Evolutionary conservation across 2,329 filamentous ascomycete species (phyloP).

Genomic region (Thelonectria blattea): DNA sequence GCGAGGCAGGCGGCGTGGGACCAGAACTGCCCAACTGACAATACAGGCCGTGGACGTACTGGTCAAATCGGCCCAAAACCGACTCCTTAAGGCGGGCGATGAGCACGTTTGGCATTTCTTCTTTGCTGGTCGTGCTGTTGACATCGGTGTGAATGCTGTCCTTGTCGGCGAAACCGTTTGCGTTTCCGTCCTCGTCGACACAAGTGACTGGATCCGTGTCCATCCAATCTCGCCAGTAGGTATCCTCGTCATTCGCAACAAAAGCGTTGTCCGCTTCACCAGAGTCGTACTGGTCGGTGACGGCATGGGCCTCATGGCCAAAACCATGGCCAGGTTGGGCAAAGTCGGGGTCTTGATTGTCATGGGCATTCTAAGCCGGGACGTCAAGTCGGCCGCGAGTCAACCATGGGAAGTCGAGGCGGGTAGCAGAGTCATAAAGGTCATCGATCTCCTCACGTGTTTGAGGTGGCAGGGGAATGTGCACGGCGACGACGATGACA

Average conservation of each 20-base stretch:
- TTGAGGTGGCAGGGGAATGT: conserved; percentile 3
- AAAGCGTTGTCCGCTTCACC: neutral
- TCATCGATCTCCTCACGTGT: neutral
- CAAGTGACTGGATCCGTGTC: neutral
- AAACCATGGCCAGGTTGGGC: neutral
- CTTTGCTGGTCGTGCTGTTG: neutral
- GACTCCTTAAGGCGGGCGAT: neutral
- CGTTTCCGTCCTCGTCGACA: neutral
- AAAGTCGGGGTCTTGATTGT: neutral
- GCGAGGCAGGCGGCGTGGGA: neutral
- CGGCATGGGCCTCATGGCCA: neutral
- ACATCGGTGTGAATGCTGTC: neutral
- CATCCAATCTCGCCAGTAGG: neutral
- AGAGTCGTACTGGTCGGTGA: neutral
- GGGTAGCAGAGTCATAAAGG: neutral
- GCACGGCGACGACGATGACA: conserved; percentile 2
- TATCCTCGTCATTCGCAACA: neutral
- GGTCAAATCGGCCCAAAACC: neutral
- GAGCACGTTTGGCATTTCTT: neutral
- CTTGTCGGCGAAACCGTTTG: neutral
- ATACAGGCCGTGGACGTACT: neutral
- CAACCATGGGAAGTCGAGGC: conserved; percentile 12
- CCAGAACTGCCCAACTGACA: neutral
- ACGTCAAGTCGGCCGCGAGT: neutral
- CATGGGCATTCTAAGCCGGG: conserved; percentile 3